Conservation (phyloP, 306 rosid species). For the Canavalia ensiformis region DNA sequence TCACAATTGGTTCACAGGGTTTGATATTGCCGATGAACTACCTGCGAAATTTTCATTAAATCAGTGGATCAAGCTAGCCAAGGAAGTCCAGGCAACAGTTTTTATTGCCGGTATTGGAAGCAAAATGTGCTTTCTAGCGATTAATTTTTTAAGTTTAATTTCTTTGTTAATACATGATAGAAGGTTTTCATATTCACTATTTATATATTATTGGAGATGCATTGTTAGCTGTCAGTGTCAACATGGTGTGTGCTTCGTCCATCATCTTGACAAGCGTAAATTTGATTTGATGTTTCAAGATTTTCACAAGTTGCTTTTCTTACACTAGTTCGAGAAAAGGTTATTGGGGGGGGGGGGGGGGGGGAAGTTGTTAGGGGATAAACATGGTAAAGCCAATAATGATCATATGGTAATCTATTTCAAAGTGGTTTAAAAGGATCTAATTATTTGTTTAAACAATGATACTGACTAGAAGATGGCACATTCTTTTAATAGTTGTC, state of each 20-base stretch:
- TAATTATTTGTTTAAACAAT: slow-evolving; percentile 27
- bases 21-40: slow-evolving; percentile 74
- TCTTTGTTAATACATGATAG: slow-evolving; percentile 4
- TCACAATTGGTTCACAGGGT: slow-evolving; percentile 84
- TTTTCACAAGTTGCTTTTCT: slow-evolving; percentile 10
- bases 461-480: slow-evolving; percentile 14
- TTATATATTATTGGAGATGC: slow-evolving; percentile 31
- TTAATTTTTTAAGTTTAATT: slow-evolving; percentile 25
- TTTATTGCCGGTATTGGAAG: slow-evolving; percentile 80
- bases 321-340: neutral
- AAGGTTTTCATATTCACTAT: slow-evolving; percentile 9
- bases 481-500: slow-evolving; percentile 27
- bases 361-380: neutral
- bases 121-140: slow-evolving; percentile 18
- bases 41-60: slow-evolving; percentile 69
- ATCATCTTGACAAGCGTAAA: slow-evolving; percentile 12
- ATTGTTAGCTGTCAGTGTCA: slow-evolving; percentile 2
- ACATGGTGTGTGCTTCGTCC: slow-evolving; percentile 15
- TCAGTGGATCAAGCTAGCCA: slow-evolving; percentile 87
- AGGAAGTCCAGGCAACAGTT: slow-evolving; percentile 81
- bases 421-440: neutral
- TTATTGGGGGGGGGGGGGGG: neutral
- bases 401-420: slow-evolving; percentile 2
- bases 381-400: slow-evolving; percentile 1
- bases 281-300: slow-evolving; percentile 32